These are phyloP conservation scores for Starmerella apis DNA, from an alignment of 805 yeast genomes.

Conservation along the genomic window DNA sequence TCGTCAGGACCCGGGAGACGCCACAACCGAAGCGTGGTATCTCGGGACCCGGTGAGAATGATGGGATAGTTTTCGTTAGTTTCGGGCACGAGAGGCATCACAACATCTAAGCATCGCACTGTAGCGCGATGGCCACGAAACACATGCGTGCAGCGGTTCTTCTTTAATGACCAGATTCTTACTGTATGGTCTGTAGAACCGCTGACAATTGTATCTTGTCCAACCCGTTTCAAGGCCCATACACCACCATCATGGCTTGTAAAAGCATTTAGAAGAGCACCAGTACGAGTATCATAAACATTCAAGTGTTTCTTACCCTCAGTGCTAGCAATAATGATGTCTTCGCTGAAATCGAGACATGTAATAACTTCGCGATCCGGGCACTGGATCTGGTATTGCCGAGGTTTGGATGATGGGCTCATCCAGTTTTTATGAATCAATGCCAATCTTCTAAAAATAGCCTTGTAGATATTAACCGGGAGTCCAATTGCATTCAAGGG, in stretches of 20 bases:
- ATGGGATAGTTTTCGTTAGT: constrained; percentile 53
- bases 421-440: constrained; percentile 67
- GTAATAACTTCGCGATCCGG: constrained; percentile 61
- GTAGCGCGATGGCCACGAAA: constrained; percentile 89
- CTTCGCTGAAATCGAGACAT: constrained; percentile 85
- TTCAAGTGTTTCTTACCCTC: constrained; percentile 68
- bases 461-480: constrained; percentile 37
- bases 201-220: constrained; percentile 62
- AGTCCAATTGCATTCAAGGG: constrained; percentile 24
- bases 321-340: constrained; percentile 82
- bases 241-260: constrained; percentile 96
- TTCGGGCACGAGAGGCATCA: constrained; percentile 49
- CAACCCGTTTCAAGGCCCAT: constrained; percentile 89
- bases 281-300: constrained; percentile 67
- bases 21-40: constrained; percentile 77
- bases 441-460: constrained; percentile 50
- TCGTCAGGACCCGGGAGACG: constrained; percentile 44
- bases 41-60: constrained; percentile 82
- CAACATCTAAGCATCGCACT: constrained; percentile 78
- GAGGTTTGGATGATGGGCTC: constrained; percentile 61
- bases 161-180: constrained; percentile 80
- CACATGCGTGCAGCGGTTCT: constrained; percentile 81
- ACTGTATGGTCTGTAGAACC: constrained; percentile 94
- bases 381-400: constrained; percentile 45
- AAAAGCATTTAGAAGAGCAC: constrained; percentile 50